Conservation (phyloP, 768 basidiomycete genomes). For the Leccinellum luteum region DNA sequence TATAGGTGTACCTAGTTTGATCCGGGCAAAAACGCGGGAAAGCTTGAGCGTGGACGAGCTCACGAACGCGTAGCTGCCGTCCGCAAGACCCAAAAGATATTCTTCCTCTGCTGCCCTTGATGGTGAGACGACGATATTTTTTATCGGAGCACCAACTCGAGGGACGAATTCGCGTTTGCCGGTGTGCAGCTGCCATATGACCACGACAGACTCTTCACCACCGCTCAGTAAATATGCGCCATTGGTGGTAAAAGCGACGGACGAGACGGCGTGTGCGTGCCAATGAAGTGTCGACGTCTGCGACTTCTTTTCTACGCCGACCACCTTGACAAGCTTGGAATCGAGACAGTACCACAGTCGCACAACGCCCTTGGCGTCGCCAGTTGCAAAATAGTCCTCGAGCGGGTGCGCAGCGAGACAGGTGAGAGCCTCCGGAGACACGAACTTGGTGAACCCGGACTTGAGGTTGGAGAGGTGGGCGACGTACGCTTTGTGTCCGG, state of each 20-base stretch:
- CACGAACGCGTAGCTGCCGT: conserved; percentile 79
- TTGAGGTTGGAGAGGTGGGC: conserved; percentile 53
- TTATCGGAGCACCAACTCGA: conserved; percentile 84
- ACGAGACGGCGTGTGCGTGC: conserved; percentile 93
- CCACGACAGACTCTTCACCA: conserved; percentile 94
- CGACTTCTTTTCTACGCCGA: conserved; percentile 72
- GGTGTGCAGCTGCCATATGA: conserved; percentile 92
- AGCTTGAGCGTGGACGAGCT: conserved; percentile 70
- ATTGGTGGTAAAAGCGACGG: conserved; percentile 82
- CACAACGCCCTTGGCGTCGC: conserved; percentile 81
- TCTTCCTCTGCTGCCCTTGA: conserved; percentile 67
- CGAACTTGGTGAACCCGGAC: conserved; percentile 77
- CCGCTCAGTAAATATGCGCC: conserved; percentile 92
- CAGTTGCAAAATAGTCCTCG: conserved; percentile 94
- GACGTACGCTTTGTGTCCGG: conserved; percentile 77
- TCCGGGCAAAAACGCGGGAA: conserved; percentile 66
- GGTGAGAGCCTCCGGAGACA: conserved; percentile 75
- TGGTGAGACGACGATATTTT: conserved; percentile 59
- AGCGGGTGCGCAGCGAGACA: conserved; percentile 86
- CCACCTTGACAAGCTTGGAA: conserved; percentile 49
- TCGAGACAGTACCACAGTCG: conserved; percentile 92
- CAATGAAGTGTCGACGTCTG: conserved; percentile 90
- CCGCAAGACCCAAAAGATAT: conserved; percentile 78
- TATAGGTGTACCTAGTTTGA: conserved; percentile 65
- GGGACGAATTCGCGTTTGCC: conserved; percentile 92